These are phyloP conservation scores for Acanthamoeba divionensis DNA, from an alignment of 208 protist genomes.

Conservation along the genomic window DNA sequence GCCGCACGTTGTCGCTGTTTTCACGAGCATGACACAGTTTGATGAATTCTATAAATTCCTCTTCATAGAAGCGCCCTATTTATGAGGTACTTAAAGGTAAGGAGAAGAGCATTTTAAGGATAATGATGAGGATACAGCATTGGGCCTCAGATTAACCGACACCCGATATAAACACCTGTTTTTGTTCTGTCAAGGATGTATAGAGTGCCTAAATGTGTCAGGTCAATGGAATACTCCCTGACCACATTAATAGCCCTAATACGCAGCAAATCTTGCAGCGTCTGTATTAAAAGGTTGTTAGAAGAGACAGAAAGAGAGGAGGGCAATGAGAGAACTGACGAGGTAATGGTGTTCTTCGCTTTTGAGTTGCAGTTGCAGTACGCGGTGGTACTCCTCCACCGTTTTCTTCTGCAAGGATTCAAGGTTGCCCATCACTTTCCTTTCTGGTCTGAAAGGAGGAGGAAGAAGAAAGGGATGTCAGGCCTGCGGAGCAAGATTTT, in stretches of 20 bases:
- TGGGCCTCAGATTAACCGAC: background rate
- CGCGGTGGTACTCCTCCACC: background rate
- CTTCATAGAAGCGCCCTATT: background rate
- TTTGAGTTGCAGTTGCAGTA: background rate
- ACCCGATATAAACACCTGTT: background rate
- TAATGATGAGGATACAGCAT: background rate
- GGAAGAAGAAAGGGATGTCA: no score
- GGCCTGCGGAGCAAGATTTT: no score
- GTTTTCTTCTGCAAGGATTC: background rate
- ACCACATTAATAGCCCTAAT: background rate
- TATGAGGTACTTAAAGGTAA: background rate
- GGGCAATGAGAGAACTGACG: background rate
- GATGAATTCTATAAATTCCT: slow-evolving; percentile 35
- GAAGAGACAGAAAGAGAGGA: background rate
- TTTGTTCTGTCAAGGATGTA: background rate
- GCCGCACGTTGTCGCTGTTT: background rate
- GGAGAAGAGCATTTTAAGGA: background rate
- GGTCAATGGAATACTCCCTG: background rate
- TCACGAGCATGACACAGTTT: background rate
- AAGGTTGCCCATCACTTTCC: slow-evolving; percentile 22
- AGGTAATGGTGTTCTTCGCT: background rate
- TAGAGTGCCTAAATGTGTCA: slow-evolving; percentile 11
- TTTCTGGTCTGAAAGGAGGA: no score
- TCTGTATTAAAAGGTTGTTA: background rate
- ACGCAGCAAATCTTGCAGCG: background rate